Conservation (phyloP, 371 early-diverging fungal species). For the Apophysomyces sp. region DNA sequence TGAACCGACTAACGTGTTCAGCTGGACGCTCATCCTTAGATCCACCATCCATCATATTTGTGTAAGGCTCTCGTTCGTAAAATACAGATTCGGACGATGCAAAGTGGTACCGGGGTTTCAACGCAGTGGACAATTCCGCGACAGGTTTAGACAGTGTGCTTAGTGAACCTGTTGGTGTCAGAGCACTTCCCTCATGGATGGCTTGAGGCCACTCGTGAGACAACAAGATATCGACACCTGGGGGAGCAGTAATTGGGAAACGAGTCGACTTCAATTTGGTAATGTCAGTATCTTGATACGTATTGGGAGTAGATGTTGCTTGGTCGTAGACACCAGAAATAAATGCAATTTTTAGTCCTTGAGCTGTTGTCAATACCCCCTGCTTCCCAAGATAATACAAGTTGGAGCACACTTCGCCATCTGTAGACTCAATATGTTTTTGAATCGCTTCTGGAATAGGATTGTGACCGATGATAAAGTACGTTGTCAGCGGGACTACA, state of each 20-base stretch:
- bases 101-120: constrained; percentile 91
- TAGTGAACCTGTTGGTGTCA: constrained; percentile 13
- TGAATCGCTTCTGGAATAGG: constrained; percentile 58
- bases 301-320: neutral
- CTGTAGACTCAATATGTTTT: constrained; percentile 50
- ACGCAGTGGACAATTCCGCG: constrained; percentile 43
- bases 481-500: constrained; percentile 76
- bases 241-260: constrained; percentile 33
- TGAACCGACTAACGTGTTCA: constrained; percentile 76
- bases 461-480: constrained; percentile 68
- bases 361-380: constrained; percentile 70
- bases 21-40: constrained; percentile 42
- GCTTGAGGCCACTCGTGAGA: constrained; percentile 79
- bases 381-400: constrained; percentile 69
- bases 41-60: constrained; percentile 50
- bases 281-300: constrained; percentile 14
- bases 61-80: constrained; percentile 86
- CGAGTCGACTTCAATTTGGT: constrained; percentile 21
- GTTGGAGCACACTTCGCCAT: constrained; percentile 79
- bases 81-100: constrained; percentile 65
- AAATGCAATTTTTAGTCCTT: constrained; percentile 75
- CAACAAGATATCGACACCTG: constrained; percentile 79
- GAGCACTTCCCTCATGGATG: constrained; percentile 30
- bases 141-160: constrained; percentile 30
- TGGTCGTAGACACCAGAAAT: constrained; percentile 55